Percentiles rank a stretch among this genome's conserved stretches.
phyloP scores from a whole-genome alignment of 2,329 filamentous ascomycete genomes.

The Ilyonectria sp. region DNA sequence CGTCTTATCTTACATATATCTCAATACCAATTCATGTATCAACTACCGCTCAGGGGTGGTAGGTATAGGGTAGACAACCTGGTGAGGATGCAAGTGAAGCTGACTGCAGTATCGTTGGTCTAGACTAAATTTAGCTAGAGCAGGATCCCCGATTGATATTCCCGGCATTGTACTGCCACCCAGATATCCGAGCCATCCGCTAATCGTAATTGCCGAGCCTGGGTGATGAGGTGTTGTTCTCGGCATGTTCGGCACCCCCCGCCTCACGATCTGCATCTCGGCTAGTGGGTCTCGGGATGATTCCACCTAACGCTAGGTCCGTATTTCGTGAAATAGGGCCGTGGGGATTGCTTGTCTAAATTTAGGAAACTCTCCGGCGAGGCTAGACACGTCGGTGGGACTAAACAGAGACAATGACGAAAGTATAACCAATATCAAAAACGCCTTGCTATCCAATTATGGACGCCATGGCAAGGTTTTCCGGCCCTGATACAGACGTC shows the following conservation, averaged over 20 bases:
- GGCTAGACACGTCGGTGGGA: too few species aligned
- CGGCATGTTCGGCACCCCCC: neutral
- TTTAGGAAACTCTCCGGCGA: too few species aligned
- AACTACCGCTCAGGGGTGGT: neutral
- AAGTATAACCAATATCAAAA: neutral
- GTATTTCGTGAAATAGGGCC: too few species aligned
- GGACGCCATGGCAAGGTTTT: too few species aligned
- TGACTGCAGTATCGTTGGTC: neutral
- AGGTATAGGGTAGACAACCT: neutral
- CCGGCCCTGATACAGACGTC: too few species aligned
- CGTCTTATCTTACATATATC: neutral
- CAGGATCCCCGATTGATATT: neutral
- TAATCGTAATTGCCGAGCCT: neutral
- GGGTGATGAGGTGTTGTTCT: neutral
- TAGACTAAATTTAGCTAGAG: neutral
- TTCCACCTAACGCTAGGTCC: neutral
- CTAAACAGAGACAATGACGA: too few species aligned
- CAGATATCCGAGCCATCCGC: conserved; percentile 1
- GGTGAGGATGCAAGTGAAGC: neutral
- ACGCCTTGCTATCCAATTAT: too few species aligned
- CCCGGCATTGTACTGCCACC: neutral
- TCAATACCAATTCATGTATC: neutral
- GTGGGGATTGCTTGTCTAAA: too few species aligned
- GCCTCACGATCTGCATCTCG: neutral
- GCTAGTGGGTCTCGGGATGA: neutral